These are phyloP conservation scores for Dothistroma septosporum DNA, from an alignment of 2,329 filamentous ascomycete genomes.

Conservation along the genomic window DNA sequence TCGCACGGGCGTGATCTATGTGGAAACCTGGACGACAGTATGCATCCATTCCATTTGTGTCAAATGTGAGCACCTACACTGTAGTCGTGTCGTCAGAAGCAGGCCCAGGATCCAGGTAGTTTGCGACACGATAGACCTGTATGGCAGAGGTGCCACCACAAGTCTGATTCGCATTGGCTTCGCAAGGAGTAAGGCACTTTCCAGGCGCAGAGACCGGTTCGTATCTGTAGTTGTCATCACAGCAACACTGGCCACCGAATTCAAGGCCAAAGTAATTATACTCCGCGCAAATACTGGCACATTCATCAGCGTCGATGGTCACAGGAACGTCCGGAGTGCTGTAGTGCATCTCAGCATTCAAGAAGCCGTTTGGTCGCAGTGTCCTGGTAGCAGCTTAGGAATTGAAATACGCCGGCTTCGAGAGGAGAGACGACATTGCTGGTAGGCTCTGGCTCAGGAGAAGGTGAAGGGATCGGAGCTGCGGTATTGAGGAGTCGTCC, in stretches of 20 bases:
- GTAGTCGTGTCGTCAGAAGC: neutral
- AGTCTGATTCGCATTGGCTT: neutral
- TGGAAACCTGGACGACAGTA: no score
- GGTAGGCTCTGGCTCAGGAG: neutral
- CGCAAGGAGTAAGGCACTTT: neutral
- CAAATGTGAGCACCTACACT: neutral
- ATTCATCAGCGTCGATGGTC: slow-evolving; percentile 7
- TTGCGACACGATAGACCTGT: neutral
- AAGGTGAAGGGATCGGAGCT: neutral
- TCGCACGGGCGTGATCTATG: no score
- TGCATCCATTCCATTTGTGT: no score
- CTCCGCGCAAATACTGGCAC: slow-evolving; percentile 10
- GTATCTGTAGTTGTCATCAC: slow-evolving; percentile 14
- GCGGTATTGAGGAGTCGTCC: neutral
- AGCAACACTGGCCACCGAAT: slow-evolving; percentile 31
- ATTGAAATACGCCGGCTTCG: slow-evolving; percentile 7
- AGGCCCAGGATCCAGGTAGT: neutral
- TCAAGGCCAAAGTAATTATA: slow-evolving; percentile 25
- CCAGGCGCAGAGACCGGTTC: neutral
- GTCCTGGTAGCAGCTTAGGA: slow-evolving; percentile 14
- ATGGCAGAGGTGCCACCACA: neutral
- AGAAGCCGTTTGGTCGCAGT: slow-evolving; percentile 4
- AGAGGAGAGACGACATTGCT: neutral
- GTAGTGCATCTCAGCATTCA: slow-evolving; percentile 4
- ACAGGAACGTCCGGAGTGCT: neutral